Evolutionary conservation across 331 rosid genomes (phyloP), one percentile per base, ranked within the genome.

Genomic region (Malus hybrid): DNA sequence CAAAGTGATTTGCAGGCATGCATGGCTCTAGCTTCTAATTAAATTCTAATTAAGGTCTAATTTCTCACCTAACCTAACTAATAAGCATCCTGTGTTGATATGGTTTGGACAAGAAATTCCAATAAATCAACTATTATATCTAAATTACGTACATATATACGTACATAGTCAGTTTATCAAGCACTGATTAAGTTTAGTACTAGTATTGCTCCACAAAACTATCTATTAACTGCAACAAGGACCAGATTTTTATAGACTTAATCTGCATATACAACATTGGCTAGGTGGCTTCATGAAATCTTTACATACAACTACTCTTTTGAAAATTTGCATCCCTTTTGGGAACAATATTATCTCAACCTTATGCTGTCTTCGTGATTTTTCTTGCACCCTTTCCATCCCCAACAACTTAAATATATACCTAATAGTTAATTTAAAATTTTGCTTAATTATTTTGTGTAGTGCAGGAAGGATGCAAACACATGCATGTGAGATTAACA

Each of bases 11-110:
- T 61, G 66, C 66, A 4, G 13, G 24, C 22, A 64, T 64, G 44
- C 20, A 32, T 31, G 24, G 24, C 42, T 64, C 44, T 62, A 62
- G 11, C 36, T 32, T 15, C 69, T 64, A 32, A 64, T 16, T 24
- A 73, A 7, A 14, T 27, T 56, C 46, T 32, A 29, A 64, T 18
- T 64, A 31, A 22, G 27, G 36, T 22, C 67, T 8, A 54, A 75
- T 55, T 67, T 77, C 84, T 63, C 68, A 84, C 90, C 90, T 84
- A 84, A 78, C 88, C 32, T 71, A 81, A 77, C 82, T 66, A 67
- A 71, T 73, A 19, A 55, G 27, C 61, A 7, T 18, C 27, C 10
- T 55, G 61, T 10, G 48, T 42, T 42, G 48, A 42, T 42, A 10
- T 39, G 3, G 3, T 42, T 42, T 42, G 48, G 14, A 42, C 48